These are phyloP conservation scores for Colletotrichum trifolii DNA, from an alignment of 2,329 filamentous ascomycete genomes.

Conservation along the genomic window DNA sequence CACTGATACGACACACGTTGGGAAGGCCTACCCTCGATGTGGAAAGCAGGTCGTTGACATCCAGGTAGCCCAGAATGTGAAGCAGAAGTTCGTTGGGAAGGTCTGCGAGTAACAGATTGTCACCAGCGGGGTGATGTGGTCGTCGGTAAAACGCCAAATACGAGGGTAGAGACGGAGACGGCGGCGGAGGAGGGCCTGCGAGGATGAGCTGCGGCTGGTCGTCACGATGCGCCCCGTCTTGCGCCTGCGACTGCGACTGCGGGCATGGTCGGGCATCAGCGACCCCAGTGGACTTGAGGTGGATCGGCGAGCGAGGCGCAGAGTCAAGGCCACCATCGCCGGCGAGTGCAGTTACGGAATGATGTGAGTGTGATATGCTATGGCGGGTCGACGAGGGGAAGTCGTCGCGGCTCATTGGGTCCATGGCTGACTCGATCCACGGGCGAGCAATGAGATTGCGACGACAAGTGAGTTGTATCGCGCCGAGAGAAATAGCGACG, in stretches of 20 bases:
- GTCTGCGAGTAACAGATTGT: conserved; percentile 34
- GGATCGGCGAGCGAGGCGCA: conserved; percentile 39
- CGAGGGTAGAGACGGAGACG: conserved; percentile 1
- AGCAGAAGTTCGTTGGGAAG: conserved; percentile 69
- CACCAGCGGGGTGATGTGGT: conserved; percentile 10
- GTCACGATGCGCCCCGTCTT: neutral
- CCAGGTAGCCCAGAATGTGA: conserved; percentile 66
- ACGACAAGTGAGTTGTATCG: neutral
- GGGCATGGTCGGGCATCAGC: conserved; percentile 45
- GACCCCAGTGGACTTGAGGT: conserved; percentile 33
- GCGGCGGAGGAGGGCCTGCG: neutral
- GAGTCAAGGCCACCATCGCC: conserved; percentile 28
- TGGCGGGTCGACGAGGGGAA: conserved; percentile 48
- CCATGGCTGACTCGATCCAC: conserved; percentile 28
- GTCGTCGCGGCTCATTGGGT: conserved; percentile 40
- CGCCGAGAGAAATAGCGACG: neutral
- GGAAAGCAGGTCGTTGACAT: conserved; percentile 66
- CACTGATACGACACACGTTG: conserved; percentile 9
- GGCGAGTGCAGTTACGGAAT: conserved; percentile 5
- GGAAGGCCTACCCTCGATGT: conserved; percentile 63
- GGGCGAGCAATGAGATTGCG: conserved; percentile 26
- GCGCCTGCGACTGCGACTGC: neutral
- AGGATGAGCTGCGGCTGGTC: conserved; percentile 18
- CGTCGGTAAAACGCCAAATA: conserved; percentile 18
- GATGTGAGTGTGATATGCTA: conserved; percentile 35